phyloP scores from a whole-genome alignment of 164 flowering plant genomes.

The Berberis thunbergii region DNA sequence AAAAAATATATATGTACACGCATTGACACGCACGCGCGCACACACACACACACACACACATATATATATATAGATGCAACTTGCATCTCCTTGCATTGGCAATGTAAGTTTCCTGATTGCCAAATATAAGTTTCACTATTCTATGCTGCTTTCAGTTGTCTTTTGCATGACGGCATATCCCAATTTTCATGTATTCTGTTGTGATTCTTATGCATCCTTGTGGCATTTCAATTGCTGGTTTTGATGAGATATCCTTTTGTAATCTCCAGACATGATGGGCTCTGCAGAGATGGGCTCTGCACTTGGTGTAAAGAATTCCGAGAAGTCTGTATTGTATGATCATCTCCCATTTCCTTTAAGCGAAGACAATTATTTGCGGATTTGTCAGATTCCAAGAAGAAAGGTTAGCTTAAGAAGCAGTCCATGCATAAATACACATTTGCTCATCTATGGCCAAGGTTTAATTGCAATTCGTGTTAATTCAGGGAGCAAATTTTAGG shows the following conservation, averaged over 20 bases:
- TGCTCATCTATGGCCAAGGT: not conserved
- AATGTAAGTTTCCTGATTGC: too few relatives aligned
- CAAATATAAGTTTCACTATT: too few relatives aligned
- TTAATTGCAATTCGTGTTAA: constrained; percentile 1
- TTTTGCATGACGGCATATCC: too few relatives aligned
- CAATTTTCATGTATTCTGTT: too few relatives aligned
- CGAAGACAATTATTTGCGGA: constrained; percentile 37
- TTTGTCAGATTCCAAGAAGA: constrained; percentile 38
- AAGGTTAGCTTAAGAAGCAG: constrained; percentile 30
- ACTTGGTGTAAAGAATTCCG: constrained; percentile 3
- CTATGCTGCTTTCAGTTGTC: too few relatives aligned
- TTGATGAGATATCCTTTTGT: not conserved
- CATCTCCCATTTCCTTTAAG: constrained; percentile 34
- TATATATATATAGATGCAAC: too few relatives aligned
- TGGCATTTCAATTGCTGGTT: not conserved
- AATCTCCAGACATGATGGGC: constrained; percentile 29
- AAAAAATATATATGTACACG: too few relatives aligned
- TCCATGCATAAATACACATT: not conserved
- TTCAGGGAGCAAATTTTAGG: constrained; percentile 54
- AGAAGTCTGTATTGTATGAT: constrained; percentile 30
- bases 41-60: too few relatives aligned
- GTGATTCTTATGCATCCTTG: not conserved
- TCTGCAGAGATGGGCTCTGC: constrained; percentile 3
- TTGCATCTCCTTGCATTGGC: too few relatives aligned
- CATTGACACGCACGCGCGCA: too few relatives aligned